Evolutionary conservation across 176 grass and related monocot genomes (phyloP).

Genomic region (Oryza meyeriana): DNA sequence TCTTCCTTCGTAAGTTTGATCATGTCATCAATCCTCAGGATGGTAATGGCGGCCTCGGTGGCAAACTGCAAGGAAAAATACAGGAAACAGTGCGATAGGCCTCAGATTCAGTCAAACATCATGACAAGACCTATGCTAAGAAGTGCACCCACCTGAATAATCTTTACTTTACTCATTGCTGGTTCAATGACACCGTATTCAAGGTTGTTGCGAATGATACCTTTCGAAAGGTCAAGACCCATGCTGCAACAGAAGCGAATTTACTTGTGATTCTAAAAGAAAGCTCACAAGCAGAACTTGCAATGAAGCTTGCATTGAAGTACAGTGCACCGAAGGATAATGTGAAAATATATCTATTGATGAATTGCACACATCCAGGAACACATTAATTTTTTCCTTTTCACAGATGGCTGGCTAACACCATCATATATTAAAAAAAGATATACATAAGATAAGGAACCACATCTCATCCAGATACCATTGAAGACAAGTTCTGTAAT

Average conservation of each 20-base stretch:
- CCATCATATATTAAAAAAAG: too few relatives aligned
- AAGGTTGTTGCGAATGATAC: slow-evolving; percentile 75
- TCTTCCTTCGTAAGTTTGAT: slow-evolving; percentile 90
- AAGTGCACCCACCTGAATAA: slow-evolving; percentile 48
- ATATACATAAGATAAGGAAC: not conserved
- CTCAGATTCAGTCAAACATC: not conserved
- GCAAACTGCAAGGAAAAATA: slow-evolving; percentile 52
- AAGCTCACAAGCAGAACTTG: not conserved
- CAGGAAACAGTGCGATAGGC: not conserved
- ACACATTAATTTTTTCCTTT: not conserved
- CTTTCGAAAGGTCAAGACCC: slow-evolving; percentile 86
- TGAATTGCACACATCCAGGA: not conserved
- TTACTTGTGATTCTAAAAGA: not conserved
- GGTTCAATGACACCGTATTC: slow-evolving; percentile 94
- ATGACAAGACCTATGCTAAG: not conserved
- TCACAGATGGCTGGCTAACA: not conserved
- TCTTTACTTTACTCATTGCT: slow-evolving; percentile 98
- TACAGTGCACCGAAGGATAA: not conserved
- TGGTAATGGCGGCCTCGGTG: slow-evolving; percentile 92
- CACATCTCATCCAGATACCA: not conserved
- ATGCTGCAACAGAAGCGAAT: slow-evolving; percentile 44
- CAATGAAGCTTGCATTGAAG: not conserved
- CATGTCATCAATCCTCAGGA: slow-evolving; percentile 95
- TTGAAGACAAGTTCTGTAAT: not conserved
- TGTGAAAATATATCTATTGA: not conserved